Evolutionary conservation across 495 filamentous ascomycete species (phyloP), one percentile per base, ranked within the genome.

Genomic region (Hyaloscypha variabilis): DNA sequence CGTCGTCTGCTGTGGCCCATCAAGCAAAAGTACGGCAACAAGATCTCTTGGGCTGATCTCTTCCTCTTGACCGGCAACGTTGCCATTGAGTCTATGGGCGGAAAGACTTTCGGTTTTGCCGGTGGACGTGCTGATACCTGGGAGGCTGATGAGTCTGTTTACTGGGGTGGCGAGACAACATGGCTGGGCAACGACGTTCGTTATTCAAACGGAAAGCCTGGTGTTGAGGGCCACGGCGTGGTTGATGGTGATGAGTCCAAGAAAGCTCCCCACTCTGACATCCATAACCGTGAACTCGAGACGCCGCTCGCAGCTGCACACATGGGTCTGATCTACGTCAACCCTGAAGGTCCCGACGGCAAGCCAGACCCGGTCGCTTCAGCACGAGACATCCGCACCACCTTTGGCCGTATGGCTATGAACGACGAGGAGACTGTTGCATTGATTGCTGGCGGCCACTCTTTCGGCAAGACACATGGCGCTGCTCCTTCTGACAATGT

Each of bases 21-120:
- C 78, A 91, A 91, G 80, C 87, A 91, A 70, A 91, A 91, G 82
- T 91, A 91, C 71, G 89, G 89, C 73, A 83, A 85, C 83, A 90
- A 90, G 81, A 88, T 91, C 73, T 91, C 89, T 5, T 91, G 89
- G 89, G 86, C 88, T 28, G 89, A 91, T 71, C 75, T 91, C 67
- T 64, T 89, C 39, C 80, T 91, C 30, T 79, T 91, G 42, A 84
- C 87, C 28, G 89, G 89, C 66, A 91, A 91, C 71, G 88, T 91
- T 8, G 88, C 89, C 25, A 83, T 91, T 69, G 89, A 91, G 77
- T 86, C 85, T 53, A 90, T 90, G 88, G 89, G 88, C 67, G 80
- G 89, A 76, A 84, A 87, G 81, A 86, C 88, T 58, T 88, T 90
- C 62, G 89, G 89, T 59, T 91, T 91, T 64, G 85, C 87, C 62